Conservation (phyloP, 441 rosid species). For the Bocquillonia castaneifolia region DNA sequence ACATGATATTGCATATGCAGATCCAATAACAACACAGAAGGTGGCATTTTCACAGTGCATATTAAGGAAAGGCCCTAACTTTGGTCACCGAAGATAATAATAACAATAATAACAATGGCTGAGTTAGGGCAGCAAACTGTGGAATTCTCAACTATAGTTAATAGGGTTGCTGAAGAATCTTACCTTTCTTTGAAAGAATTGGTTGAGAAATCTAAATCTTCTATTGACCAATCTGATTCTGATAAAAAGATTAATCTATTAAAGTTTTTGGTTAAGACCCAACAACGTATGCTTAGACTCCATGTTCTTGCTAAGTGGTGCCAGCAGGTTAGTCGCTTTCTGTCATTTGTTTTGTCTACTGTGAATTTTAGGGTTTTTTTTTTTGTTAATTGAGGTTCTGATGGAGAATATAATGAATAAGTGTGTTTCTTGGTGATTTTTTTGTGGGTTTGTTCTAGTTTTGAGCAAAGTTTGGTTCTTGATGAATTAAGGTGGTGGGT, state of each 20-base stretch:
- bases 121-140: slow-evolving; percentile 91
- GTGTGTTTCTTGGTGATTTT: background rate
- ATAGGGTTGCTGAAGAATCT: slow-evolving; percentile 84
- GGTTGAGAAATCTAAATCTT: slow-evolving; percentile 73
- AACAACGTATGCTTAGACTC: slow-evolving; percentile 94
- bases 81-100: background rate
- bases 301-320: slow-evolving; percentile 96
- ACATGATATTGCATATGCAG: background rate
- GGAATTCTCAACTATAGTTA: slow-evolving; percentile 69
- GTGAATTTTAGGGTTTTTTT: background rate
- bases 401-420: too few relatives aligned
- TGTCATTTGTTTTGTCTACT: background rate
- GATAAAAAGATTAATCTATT: slow-evolving; percentile 83
- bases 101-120: slow-evolving; percentile 37
- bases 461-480: too few relatives aligned
- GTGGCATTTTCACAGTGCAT: background rate
- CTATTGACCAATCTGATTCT: slow-evolving; percentile 60
- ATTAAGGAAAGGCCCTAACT: background rate
- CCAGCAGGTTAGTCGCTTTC: slow-evolving; percentile 58
- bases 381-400: background rate
- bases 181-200: slow-evolving; percentile 71
- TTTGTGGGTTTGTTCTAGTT: too few relatives aligned
- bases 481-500: too few relatives aligned
- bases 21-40: background rate
- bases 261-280: slow-evolving; percentile 73